A percentile compares a stretch with the other conserved stretches of the same genome.
Conservation (phyloP, 2,329 filamentous ascomycete genomes). For the Basipetospora chlamydospora region DNA sequence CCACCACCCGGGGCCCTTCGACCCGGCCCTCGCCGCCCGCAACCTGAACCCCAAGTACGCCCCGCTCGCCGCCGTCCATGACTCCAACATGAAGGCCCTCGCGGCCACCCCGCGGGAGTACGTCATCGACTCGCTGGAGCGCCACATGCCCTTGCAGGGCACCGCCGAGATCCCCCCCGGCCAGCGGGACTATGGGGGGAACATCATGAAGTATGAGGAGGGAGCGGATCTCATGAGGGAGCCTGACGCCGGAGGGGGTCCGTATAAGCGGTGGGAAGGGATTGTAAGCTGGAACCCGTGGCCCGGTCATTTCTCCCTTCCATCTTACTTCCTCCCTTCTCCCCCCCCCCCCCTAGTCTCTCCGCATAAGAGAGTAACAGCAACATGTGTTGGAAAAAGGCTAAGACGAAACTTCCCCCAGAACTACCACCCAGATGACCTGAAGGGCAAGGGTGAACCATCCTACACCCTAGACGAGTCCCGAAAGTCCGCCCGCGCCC, state of each 20-base stretch:
- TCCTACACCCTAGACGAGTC: conserved; percentile 55
- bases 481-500: conserved; percentile 23
- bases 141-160: conserved; percentile 69
- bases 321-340: not conserved
- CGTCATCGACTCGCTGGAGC: conserved; percentile 56
- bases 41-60: conserved; percentile 50
- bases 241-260: conserved; percentile 48
- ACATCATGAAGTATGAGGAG: conserved; percentile 65
- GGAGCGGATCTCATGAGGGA: conserved; percentile 79
- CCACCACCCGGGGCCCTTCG: conserved; percentile 84
- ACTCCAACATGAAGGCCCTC: conserved; percentile 62
- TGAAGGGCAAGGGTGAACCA: conserved; percentile 73
- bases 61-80: conserved; percentile 62
- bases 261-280: conserved; percentile 63
- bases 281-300: no score
- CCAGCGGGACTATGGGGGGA: conserved; percentile 49
- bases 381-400: no score
- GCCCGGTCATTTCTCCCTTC: not conserved
- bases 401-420: no score
- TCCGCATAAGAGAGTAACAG: conserved; percentile 30
- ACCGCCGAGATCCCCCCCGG: conserved; percentile 66
- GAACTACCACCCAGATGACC: conserved; percentile 62
- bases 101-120: conserved; percentile 69
- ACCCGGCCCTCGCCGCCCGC: conserved; percentile 61
- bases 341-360: not conserved